phyloP scores from a whole-genome alignment of 306 rosid species.

The Ormosia emarginata region DNA sequence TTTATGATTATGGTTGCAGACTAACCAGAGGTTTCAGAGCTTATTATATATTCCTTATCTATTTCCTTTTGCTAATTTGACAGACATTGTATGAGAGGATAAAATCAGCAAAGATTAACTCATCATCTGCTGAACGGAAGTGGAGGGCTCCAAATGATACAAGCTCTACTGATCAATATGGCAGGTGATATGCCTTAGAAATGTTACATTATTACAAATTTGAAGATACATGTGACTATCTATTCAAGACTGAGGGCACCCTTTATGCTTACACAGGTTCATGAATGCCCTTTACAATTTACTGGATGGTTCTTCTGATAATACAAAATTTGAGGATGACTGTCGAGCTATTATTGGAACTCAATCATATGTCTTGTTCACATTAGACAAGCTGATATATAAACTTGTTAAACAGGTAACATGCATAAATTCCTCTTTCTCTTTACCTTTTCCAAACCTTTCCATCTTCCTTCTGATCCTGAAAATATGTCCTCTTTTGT shows the following conservation, averaged over 20 bases:
- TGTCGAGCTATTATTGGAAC: conserved; percentile 97
- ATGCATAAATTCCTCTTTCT: not conserved
- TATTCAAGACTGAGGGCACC: conserved; percentile 14
- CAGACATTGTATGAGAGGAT: conserved; percentile 96
- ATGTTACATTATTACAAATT: conserved; percentile 1
- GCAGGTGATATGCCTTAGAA: conserved; percentile 52
- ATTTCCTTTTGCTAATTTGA: conserved; percentile 28
- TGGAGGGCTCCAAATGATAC: conserved; percentile 81
- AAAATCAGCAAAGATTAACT: conserved; percentile 84
- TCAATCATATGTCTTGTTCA: conserved; percentile 89
- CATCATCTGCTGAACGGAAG: conserved; percentile 88
- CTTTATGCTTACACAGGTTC: conserved; percentile 56
- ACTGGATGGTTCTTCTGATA: conserved; percentile 96
- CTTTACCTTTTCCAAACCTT: not conserved
- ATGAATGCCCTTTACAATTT: conserved; percentile 91
- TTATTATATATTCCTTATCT: not conserved
- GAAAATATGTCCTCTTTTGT: conserved; percentile 2
- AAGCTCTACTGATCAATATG: conserved; percentile 66
- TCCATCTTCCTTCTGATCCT: conserved; percentile 12
- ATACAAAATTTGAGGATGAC: conserved; percentile 98
- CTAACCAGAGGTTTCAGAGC: not conserved
- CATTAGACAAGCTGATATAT: conserved; percentile 92
- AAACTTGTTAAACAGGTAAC: conserved; percentile 92
- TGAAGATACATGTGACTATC: not conserved
- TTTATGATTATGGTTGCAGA: not conserved